Base-by-base conservation (phyloP, 768 basidiomycete species). In the Lactifluus pinguis region DNA sequence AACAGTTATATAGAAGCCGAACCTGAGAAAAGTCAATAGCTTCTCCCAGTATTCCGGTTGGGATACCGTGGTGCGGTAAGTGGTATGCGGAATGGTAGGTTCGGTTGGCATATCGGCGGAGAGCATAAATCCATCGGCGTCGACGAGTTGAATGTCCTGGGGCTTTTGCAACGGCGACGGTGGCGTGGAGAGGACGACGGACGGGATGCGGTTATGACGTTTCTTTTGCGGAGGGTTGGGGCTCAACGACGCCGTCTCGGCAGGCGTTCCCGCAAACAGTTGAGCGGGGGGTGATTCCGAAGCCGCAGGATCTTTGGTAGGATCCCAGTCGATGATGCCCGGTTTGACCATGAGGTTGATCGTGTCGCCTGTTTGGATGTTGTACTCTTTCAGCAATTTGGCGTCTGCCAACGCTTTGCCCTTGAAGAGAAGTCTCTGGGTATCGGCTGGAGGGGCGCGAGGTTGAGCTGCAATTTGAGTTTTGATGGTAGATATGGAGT, bases 341-440 rank as follows among this genome's bases (percentile, higher is more conserved):
- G 92, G 80, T 69, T 95, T 95, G 71, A 94, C 74, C 77, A 94
- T 86, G 49, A 99, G 77, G 72, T 87, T 95, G 67, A 98, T 76
- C 11, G 84, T 87, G 66, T 90, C 86, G 11, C 87, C 89, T 69
- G 86, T 82, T 68, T 85, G 82, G 68, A 95, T 79, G 69, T 76
- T 82, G 76, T 98, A 99, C 71, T 98, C 97, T 69, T 88, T 87
- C 44, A 98, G 75, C 10, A 99, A 82, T 70, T 95, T 95, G 29
- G 75, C 76, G 76, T 98, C 95, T 15, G 84, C 85, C 64, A 98
- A 81, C 0, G 88, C 93, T 72, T 99, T 99, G 59, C 97, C 97
- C 74, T 95, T 98, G 55, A 97, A 78, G 11, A 99, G 77, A 15
- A 98, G 81, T 3, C 97, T 79, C 72, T 97, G 95, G 34, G 80